Base-by-base conservation (phyloP, 345 rosid species). In the Acer saccharum region DNA sequence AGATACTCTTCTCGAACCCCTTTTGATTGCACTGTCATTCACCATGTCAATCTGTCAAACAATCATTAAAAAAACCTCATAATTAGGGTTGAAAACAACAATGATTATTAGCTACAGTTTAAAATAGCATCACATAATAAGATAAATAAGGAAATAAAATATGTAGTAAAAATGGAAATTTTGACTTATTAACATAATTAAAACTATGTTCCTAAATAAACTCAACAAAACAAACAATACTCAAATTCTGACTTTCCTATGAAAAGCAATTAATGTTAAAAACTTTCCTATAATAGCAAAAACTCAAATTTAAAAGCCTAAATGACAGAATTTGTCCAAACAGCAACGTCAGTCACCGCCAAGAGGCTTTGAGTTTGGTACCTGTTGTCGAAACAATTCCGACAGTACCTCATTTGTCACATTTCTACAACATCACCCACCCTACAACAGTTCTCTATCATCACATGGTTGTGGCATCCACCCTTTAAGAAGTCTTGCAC, bases 1-100 rank as follows among this genome's bases (percentile, higher is more conserved):
- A 65, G 99, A 95, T 46, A 95, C 98, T 78, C 97, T 88, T 84
- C 99, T 85, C 6, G 85, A 80, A 75, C 87, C 85, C 83, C 99
- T 92, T 75, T 84, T 88, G 79, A 95, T 86, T 68, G 81, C 88
- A 62, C 63, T 83, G 57, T 84, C 94, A 66, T 90, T 89, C 81
- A 95, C 97, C 83, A 78, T 80, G 78, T 95, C 99, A 81, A 93
- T 91, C 99, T 93, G 89, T 74, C 78, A 44, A 65, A 58, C 14
- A 69, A 80, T 10, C 6, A 78, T 69, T 9, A 75, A 54, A 17
- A 55, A 55, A 69, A 60, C 66, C 14, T 25, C 69, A 52, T 4
- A 6, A 25, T 55, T 73, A 71, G 20, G 44, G 46, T 41, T 71
- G 9, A 76, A 62, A 61, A 39, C 8, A 32, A 39, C 16, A 57